Evolutionary conservation across 257 asterid genomes (phyloP).

Genomic region (Scutellaria barbata): DNA sequence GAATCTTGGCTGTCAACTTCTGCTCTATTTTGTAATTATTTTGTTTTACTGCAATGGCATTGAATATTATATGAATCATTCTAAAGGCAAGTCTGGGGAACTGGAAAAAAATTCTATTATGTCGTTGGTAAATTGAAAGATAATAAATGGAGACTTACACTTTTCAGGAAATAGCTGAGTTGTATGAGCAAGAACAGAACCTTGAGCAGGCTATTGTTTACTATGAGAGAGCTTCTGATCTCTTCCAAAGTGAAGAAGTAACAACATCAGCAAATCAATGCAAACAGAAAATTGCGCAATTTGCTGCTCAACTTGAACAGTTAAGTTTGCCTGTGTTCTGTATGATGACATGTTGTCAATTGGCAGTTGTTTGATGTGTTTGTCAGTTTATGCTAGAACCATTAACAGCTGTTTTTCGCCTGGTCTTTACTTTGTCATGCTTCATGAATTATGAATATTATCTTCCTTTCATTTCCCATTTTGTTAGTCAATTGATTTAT

Average conservation of each 20-base stretch:
- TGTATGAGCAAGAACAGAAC: conserved; percentile 82
- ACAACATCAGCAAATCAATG: conserved; percentile 90
- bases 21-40: neutral
- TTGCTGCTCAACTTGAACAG: conserved; percentile 90
- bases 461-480: neutral
- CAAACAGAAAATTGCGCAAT: conserved; percentile 91
- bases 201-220: conserved; percentile 77
- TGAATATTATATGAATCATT: neutral
- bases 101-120: neutral
- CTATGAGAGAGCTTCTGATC: conserved; percentile 93
- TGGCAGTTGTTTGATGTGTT: neutral
- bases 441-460: neutral
- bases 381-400: neutral
- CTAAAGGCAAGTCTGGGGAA: conserved; percentile 14
- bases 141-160: conserved; percentile 22
- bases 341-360: conserved; percentile 8
- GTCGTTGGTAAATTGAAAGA: conserved; percentile 11
- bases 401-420: neutral
- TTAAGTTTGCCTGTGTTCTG: conserved; percentile 48
- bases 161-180: conserved; percentile 89
- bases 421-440: neutral
- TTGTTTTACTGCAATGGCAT: neutral
- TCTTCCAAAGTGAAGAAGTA: conserved; percentile 83
- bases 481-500: neutral
- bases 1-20: conserved; percentile 25